Evolutionary conservation across 352 stramenopile genomes (phyloP).

Genomic region (Pythium periplocum): DNA sequence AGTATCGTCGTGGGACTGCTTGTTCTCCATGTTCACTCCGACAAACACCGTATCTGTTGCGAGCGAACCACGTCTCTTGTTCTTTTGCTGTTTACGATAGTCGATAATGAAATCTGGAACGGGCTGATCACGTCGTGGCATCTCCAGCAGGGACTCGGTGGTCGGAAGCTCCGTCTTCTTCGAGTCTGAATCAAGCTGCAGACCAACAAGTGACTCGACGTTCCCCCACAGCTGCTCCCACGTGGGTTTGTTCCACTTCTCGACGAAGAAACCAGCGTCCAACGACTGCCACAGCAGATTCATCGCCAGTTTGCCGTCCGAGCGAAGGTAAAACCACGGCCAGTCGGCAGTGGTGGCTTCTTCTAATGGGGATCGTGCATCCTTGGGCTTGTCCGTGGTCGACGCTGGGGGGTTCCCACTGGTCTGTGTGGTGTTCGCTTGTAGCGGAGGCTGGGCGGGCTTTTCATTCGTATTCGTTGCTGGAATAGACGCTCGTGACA

Average conservation of each 20-base stretch:
- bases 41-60: constrained; percentile 50
- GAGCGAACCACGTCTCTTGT: constrained; percentile 43
- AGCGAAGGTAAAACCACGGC: constrained; percentile 77
- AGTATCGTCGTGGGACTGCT: constrained; percentile 18
- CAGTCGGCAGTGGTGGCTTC: constrained; percentile 49
- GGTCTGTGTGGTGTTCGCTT: too few species aligned
- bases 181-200: constrained; percentile 6
- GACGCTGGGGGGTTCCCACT: background rate
- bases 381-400: background rate
- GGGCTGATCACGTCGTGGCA: constrained; percentile 24
- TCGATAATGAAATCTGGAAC: constrained; percentile 39
- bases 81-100: constrained; percentile 42
- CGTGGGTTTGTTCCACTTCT: constrained; percentile 22
- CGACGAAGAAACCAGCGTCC: constrained; percentile 54
- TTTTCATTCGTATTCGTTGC: background rate
- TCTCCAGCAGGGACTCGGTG: constrained; percentile 6
- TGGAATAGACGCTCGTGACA: background rate
- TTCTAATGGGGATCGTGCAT: constrained; percentile 14
- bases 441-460: too few species aligned
- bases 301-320: constrained; percentile 81
- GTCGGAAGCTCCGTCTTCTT: constrained; percentile 9
- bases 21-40: constrained; percentile 30
- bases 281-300: constrained; percentile 78
- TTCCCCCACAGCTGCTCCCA: constrained; percentile 11
- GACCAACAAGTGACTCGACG: constrained; percentile 13